Base-by-base conservation (phyloP, 1,284 basidiomycete species). In the Lignosus rhinocerotis region DNA sequence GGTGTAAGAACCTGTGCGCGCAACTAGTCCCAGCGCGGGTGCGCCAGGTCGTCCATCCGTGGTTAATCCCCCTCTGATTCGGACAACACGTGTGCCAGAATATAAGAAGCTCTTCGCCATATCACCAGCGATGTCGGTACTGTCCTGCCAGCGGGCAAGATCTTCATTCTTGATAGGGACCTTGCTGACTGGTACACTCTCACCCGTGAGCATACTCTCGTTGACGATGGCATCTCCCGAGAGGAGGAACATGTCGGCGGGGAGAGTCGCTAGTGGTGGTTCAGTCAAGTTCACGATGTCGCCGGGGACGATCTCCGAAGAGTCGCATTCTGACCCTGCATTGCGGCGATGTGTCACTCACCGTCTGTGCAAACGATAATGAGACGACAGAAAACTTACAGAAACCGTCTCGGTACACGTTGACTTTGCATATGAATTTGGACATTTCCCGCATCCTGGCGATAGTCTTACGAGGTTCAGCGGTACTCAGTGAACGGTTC, bases 161-260 rank as follows among this genome's bases (percentile, higher is more conserved):
- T 87, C 87, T 41, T 87, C 86, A 65, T 92, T 88, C 64, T 83
- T 88, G 55, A 89, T 80, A 0, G 94, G 90, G 25, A 83, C 74
- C 73, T 98, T 98, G 70, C 89, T 92, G 55, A 98, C 93, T 0
- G 95, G 96, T 0, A 98, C 91, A 66, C 93, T 96, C 74, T 98
- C 96, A 10, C 95, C 95, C 0, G 95, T 98, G 16, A 99, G 84
- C 96, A 98, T 98, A 62, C 94, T 96, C 76, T 99, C 97, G 72
- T 99, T 98, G 56, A 98, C 92, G 62, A 99, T 97, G 0, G 94
- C 94, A 70, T 98, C 97, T 5, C 97, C 96, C 6, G 92, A 93
- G 32, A 99, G 85, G 16, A 98, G 81, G 65, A 98, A 85, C 62
- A 96, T 84, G 72, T 99, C 97, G 12, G 94, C 93, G 0, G 97